Percentiles rank a stretch among this genome's conserved stretches.
Conservation (phyloP, 805 yeast genomes). For the Kuraishia molischiana region DNA sequence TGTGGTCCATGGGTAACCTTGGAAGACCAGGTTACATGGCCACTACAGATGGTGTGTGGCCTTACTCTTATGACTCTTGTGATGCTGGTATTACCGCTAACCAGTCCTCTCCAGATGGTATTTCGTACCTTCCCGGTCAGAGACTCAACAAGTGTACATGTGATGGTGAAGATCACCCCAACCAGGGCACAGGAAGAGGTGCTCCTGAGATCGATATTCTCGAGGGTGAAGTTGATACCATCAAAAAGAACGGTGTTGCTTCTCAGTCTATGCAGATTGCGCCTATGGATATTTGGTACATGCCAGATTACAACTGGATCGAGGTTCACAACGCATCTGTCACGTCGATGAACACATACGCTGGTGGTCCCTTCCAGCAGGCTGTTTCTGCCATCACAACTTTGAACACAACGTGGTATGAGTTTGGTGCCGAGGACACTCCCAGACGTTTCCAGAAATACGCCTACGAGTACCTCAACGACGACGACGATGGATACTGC, state of each 20-base stretch:
- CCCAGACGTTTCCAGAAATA: conserved; percentile 54
- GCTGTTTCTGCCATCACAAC: conserved; percentile 81
- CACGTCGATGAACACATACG: conserved; percentile 76
- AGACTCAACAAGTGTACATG: conserved; percentile 71
- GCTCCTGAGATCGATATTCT: conserved; percentile 92
- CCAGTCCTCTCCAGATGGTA: conserved; percentile 85
- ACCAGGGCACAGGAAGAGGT: conserved; percentile 80
- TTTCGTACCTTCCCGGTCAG: conserved; percentile 82
- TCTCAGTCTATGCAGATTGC: conserved; percentile 92
- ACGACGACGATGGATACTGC: conserved; percentile 60
- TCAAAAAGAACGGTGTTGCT: conserved; percentile 50
- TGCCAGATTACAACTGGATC: conserved; percentile 76
- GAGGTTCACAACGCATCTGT: conserved; percentile 60
- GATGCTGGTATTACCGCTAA: conserved; percentile 94
- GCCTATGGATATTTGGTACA: conserved; percentile 91
- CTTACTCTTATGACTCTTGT: conserved; percentile 77
- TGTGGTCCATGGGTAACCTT: conserved; percentile 90
- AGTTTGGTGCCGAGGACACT: conserved; percentile 38
- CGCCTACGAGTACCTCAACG: conserved; percentile 72
- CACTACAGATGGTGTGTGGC: conserved; percentile 92
- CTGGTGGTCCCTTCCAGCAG: conserved; percentile 92
- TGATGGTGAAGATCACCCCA: conserved; percentile 79
- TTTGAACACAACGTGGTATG: conserved; percentile 77
- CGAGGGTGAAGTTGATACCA: conserved; percentile 71
- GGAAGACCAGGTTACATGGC: conserved; percentile 89